Base-by-base conservation (phyloP, 345 rosid species). In the Sapria himalayana region DNA sequence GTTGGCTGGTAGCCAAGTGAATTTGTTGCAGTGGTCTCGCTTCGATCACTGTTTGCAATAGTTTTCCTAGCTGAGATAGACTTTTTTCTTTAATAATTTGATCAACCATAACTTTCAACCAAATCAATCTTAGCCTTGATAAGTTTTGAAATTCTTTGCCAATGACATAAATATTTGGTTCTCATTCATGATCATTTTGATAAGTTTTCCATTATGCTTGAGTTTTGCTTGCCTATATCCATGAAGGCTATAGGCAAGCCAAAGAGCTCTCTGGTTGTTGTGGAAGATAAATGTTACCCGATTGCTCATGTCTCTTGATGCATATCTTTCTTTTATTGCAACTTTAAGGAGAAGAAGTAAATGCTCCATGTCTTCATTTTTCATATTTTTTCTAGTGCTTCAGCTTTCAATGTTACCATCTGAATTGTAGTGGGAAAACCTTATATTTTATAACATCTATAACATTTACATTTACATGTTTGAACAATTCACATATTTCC, bases 11-110 rank as follows among this genome's bases (percentile, higher is more conserved):
- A 14, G 84, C 73, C 2, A 80, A 70, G 24, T 79, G 74, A 1
- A 77, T 69, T 29, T 70, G 71, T 22, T 82, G 80, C 20, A 91
- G 78, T 33, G 96, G 99, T 0, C 89, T 89, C 1, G 85, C 66
- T 19, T 68, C 81, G 64, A 65, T 64, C 18, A 91, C 71, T 4
- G 81, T 54, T 20, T 80, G 66, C 51, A 91, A 44, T 18, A 91
- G 70, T 56, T 70, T 71, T 7, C 99, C 99, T 32, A 65, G 65
- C 31, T 57, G 61, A 5, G 96, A 95, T 39, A 91, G 52, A 9
- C 29, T 3, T 53, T 61, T 73, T 0, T 85, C 93, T 41, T 63
- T 58, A 0, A 55, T 58, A 4, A 84, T 59, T 14, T 49, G 59
- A 39, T 84, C 74, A 22, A 89, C 56, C 1, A 67, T 15, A 32